Base-by-base conservation (phyloP, 2,329 filamentous ascomycete genomes). In the Orbilia ellipsospora region DNA sequence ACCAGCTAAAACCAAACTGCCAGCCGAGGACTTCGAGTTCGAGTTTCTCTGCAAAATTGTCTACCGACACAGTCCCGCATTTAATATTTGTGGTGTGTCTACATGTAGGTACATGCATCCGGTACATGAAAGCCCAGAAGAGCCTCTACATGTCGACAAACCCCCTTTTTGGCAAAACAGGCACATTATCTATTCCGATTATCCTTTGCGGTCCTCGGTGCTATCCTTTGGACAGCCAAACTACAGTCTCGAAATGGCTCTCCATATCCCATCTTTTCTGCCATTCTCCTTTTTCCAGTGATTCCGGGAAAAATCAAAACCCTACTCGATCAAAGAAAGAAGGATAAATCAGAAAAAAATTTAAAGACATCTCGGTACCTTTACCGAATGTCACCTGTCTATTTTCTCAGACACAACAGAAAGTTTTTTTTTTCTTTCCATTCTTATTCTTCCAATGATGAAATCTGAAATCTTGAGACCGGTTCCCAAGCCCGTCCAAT, bases 401-500 rank as follows among this genome's bases (percentile, higher is more conserved):
- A 18, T 48, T 18, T 45, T 48, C 15, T 18, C 44, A 36, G 31
- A 36, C 31, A 36, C 5, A 36, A 36, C 31, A 36, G 8, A 36
- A 36, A 10, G 31, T 36, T 36, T 36, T 36, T 36, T 6, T 31
- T 31, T 31, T 31, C 7, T 31, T 36, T 36, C 10, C 10, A 7
- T 36, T 36, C 31, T 23, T 23, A 23, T 23, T 36, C 31, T 36
- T 36, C 28, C 40, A 45, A 59, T 59, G 55, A 59, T 59, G 55
- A 59, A 59, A 59, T 59, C n/a, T 48, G 5, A 48, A 48, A 48
- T 18, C 44, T 36, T 36, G 44, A 5, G 44, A 15, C 44, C 48
- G 16, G 28, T 72, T 45, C 60, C 67, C 67, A 72, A 72, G 64
- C 67, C 67, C 26, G 54, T 31, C 26, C 59, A 31, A 4, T 12